Evolutionary conservation across 1,284 basidiomycete genomes (phyloP), one percentile per base, ranked within the genome.

Genomic region (Tylopilus sp.): DNA sequence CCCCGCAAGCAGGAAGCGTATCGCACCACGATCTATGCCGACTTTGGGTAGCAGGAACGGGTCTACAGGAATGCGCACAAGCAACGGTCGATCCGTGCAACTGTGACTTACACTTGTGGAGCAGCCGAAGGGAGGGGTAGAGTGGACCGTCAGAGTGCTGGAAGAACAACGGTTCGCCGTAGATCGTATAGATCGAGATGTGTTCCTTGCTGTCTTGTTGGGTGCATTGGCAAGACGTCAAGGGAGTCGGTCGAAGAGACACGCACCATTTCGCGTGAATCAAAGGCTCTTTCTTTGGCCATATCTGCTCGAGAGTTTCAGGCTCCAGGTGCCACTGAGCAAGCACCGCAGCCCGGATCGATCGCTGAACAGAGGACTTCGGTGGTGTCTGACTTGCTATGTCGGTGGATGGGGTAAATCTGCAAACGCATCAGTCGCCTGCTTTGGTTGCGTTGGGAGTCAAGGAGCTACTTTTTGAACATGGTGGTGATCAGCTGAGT

Each of bases 211-310:
- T 97, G 67, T 64, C 61, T 57, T 53, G 57, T 58, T 52, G 45
- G 51, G 33, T 41, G 51, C 18, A 41, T 33, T 57, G 26, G 53
- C 44, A 11, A 30, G 41, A 1, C 6, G 44, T 53, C 49, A 46
- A 10, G 1, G 13, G 36, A 18, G 36, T 47, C 51, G 35, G 28
- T 28, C 18, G 26, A 10, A 25, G 36, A 38, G 42, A 29, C 37
- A 57, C 89, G 65, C 62, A 97, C 95, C 94, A 97, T 77, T 98
- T 99, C 53, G 95, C 90, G 59, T 90, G 84, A 8, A 90, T 87
- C 40, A 98, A 75, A 1, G 86, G 77, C 72, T 98, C 95, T 77
- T 99, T 99, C 86, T 99, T 99, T 12, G 95, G 93, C 97, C 97
- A 98, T 49, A 99, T 82, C 59, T 82, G 79, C 66, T 99, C 97